Base-by-base conservation (phyloP, 495 filamentous ascomycete species). In the Thozetella sp. region DNA sequence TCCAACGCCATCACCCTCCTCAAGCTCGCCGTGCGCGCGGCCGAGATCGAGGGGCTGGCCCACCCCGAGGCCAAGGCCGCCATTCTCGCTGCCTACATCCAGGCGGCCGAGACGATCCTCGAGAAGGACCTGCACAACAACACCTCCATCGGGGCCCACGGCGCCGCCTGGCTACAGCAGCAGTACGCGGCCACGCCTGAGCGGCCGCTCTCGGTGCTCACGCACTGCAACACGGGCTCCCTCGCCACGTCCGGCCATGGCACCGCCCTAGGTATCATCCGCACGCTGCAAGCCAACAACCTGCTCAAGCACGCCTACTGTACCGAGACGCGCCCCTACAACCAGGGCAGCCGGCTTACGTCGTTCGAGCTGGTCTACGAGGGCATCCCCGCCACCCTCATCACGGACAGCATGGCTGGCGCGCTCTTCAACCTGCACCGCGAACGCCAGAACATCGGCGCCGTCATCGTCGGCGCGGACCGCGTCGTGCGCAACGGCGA, bases 151-250 rank as follows among this genome's bases (percentile, higher is more conserved):
- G 95, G 95, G 45, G 77, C 83, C 57, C 79, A 89, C 66, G 95
- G 95, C 12, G 91, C 93, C 2, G 83, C 87, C 63, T 99, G 94
- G 91, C 87, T 99, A 30, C 69, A 76, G 56, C 63, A 73, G 56
- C 72, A 80, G 62, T 74, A 76, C 64, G 66, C 67, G 45, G 68
- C 74, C 57, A 65, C 72, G 54, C 64, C 67, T 48, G 69, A 79
- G 27, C 78, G 71, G 51, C 80, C 78, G 68, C 80, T 87, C 19
- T 88, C 88, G 11, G 88, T 98, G 26, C 71, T 99, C 62, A 99
- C 95, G 22, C 95, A 99, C 75, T 99, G 95, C 76, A 99, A 99
- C 72, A 98, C 95, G 2, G 96, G 95, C 84, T 96, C 93, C 45
- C 88, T 99, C 51, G 95, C 95, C 43, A 99, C 95, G 17, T 94